Base-by-base conservation (phyloP, 495 filamentous ascomycete genomes). In the Xylaria bambusicola region DNA sequence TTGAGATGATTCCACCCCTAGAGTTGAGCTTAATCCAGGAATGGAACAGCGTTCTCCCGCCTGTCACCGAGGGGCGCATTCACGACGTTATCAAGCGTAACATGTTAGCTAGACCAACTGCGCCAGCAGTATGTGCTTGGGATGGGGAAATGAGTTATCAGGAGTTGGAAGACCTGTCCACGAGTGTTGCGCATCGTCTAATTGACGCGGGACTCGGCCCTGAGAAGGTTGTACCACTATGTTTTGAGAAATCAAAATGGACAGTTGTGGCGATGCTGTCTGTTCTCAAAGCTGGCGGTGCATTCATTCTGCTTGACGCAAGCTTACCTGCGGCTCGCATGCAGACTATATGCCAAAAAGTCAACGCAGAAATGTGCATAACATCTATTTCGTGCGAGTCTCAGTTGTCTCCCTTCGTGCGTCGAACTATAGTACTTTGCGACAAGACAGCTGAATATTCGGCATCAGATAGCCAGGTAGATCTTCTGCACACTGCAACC, bases 121-220 rank as follows among this genome's bases (percentile, higher is more conserved):
- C 64, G 15, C 50, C 63, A 1, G 75, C 75, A 18, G 67, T 78
- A 33, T 48, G 65, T 31, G 73, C 73, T 0, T 87, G 85, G 84
- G 86, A 88, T 73, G 85, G 84, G n/a, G 72, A 56, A 24, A 70
- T 88, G 54, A 84, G 83, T 0, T 88, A 80, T 63, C 60, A 57
- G 21, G 76, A 88, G 44, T 66, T 88, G 31, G 77, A 84, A 20
- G 36, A 60, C 0, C 62, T 79, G 23, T 77, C 83, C 60, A 74
- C 60, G 65, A 71, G 66, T 17, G 61, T 88, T 23, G 83, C 83
- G 1, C 71, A 75, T 41, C 68, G 64, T 21, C 75, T 80, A 9
- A 23, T 67, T 10, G 60, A 63, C 13, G 26, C 51, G 21, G 83
- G 83, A 26, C 74, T 86, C 44, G 68, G 65, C 2, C 73, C 75